Percentiles rank a stretch among this genome's conserved stretches.
phyloP scores from a whole-genome alignment of 306 rosid species.

The Quercus alba region DNA sequence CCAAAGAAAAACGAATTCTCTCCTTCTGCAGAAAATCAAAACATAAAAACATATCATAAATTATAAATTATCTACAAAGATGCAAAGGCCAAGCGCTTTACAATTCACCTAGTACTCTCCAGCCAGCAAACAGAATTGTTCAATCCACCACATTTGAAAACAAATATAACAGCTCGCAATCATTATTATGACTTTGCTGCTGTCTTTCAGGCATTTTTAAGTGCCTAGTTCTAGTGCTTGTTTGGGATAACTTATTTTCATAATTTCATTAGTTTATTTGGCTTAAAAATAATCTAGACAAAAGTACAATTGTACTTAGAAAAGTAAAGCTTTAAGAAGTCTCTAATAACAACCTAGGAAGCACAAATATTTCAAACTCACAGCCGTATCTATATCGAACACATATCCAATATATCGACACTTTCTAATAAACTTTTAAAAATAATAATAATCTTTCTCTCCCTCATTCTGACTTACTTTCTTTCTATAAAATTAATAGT shows the following conservation, averaged over 20 bases:
- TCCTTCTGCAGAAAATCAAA: conserved; percentile 44
- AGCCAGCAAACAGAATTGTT: not conserved
- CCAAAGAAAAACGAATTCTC: conserved; percentile 79
- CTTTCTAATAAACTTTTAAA: no score
- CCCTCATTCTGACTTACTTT: no score
- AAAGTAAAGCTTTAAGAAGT: no score
- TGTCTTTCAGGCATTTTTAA: not conserved
- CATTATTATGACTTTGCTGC: not conserved
- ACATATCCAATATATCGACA: no score
- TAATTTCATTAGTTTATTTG: no score
- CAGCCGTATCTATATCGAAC: no score
- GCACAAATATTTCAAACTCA: no score
- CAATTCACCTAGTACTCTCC: not conserved
- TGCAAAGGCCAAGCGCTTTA: not conserved
- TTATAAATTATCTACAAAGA: not conserved
- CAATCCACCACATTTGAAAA: not conserved
- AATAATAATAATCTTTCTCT: no score
- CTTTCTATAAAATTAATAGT: no score
- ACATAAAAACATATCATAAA: not conserved
- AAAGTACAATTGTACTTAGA: no score
- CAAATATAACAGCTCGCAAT: not conserved
- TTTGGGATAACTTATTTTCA: no score
- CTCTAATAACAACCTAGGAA: not conserved
- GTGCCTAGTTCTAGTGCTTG: not conserved
- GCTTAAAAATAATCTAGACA: no score